Conservation (phyloP, 2,329 filamentous ascomycete species). For the Botrytis fragariae region DNA sequence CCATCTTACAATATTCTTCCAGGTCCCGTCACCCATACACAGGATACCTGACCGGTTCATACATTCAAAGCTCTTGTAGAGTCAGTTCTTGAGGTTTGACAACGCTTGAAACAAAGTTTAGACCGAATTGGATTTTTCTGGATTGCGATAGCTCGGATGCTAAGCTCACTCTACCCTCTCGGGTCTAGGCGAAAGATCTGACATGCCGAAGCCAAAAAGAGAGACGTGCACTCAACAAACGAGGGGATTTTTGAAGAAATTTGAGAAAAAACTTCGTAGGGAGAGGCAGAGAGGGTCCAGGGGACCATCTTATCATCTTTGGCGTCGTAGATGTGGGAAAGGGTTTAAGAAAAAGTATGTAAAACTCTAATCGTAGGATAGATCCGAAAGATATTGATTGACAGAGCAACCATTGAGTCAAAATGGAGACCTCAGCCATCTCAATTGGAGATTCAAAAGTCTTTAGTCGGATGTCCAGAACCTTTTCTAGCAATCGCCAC, state of each 20-base stretch:
- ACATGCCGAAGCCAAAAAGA: constrained; percentile 27
- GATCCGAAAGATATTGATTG: constrained; percentile 1
- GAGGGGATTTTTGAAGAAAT: constrained; percentile 19
- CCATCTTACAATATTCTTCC: neutral
- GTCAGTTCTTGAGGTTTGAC: constrained; percentile 1
- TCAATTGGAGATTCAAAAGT: neutral
- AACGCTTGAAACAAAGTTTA: constrained; percentile 3
- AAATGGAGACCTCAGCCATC: constrained; percentile 6
- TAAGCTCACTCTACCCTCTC: constrained; percentile 7
- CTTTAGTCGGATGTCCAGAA: neutral
- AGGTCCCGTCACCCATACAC: neutral
- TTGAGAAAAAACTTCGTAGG: neutral
- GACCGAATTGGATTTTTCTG: neutral
- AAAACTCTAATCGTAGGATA: constrained; percentile 4
- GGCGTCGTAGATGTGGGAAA: neutral
- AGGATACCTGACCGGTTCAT: neutral
- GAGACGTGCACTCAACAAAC: constrained; percentile 29
- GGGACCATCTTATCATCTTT: neutral
- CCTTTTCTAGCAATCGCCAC: constrained; percentile 1
- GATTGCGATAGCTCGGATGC: neutral
- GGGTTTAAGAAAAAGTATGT: neutral
- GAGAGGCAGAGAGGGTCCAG: neutral
- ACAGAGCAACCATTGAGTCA: neutral
- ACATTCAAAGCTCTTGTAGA: neutral
- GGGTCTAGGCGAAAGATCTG: constrained; percentile 22